Conservation (phyloP, 352 stramenopile species). For the Globisporangium parvum region DNA sequence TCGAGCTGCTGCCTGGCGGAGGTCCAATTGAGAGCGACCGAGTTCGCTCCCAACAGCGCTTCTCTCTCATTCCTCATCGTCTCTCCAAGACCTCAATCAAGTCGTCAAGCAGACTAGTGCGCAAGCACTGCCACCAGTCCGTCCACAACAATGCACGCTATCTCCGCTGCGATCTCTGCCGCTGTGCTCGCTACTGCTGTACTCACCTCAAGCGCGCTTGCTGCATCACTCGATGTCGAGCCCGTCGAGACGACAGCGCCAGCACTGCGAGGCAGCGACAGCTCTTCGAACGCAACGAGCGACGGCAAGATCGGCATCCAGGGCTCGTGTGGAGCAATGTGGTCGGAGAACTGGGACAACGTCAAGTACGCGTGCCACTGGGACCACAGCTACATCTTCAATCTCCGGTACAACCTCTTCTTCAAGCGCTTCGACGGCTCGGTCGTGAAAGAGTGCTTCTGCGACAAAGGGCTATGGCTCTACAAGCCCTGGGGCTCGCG, state of each 20-base stretch:
- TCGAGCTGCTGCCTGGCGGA: no score
- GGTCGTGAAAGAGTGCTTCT: not conserved
- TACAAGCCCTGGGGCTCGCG: not conserved
- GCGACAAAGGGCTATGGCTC: not conserved
- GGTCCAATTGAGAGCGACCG: no score
- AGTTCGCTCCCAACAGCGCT: no score
- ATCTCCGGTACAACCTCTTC: not conserved
- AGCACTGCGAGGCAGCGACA: not conserved
- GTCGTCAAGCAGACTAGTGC: no score
- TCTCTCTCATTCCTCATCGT: no score
- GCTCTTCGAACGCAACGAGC: not conserved
- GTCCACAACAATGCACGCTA: not conserved
- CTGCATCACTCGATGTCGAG: conserved; percentile 33
- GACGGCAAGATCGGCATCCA: no score
- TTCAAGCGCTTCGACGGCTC: not conserved
- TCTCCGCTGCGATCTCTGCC: not conserved
- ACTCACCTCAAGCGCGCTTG: not conserved
- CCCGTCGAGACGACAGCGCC: not conserved
- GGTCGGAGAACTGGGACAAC: not conserved
- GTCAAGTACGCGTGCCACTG: not conserved
- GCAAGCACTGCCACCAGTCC: no score
- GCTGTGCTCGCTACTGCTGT: not conserved
- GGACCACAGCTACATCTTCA: not conserved
- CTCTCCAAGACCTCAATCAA: no score
- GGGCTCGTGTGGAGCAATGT: not conserved